Percentiles rank a stretch among this genome's conserved stretches.
Evolutionary conservation across 2,329 filamentous ascomycete species (phyloP).

Genomic region (Xylaria sp.): DNA sequence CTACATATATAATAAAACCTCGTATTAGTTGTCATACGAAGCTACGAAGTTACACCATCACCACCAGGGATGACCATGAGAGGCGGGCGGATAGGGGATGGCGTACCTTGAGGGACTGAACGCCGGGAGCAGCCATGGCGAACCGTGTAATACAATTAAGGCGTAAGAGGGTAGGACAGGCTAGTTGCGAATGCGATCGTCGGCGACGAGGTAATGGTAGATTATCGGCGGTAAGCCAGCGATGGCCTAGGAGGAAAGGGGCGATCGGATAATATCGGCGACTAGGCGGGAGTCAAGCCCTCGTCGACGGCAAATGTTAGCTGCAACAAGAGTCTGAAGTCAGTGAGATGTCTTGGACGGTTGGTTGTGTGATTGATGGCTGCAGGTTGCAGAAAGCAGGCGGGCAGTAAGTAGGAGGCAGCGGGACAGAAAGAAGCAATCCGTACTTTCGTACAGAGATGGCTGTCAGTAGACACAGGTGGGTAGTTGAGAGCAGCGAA

Average conservation of each 20-base stretch:
- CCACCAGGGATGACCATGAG: neutral
- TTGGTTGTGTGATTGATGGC: conserved; percentile 30
- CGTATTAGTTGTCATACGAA: conserved; percentile 34
- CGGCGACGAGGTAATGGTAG: conserved; percentile 8
- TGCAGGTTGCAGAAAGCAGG: conserved; percentile 27
- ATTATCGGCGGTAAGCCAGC: conserved; percentile 9
- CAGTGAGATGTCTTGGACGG: conserved; percentile 36
- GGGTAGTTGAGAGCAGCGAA: no score
- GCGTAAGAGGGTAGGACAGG: conserved; percentile 8
- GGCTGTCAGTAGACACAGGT: no score
- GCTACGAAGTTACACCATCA: conserved; percentile 7
- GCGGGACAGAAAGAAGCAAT: conserved; percentile 14
- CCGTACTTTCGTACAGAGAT: no score
- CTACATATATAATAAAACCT: conserved; percentile 41
- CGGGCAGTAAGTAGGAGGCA: conserved; percentile 9
- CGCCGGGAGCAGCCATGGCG: conserved; percentile 74
- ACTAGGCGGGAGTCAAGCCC: conserved; percentile 13
- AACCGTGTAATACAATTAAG: conserved; percentile 16
- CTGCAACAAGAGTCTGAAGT: conserved; percentile 32
- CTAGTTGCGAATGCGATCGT: conserved; percentile 7
- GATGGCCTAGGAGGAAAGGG: conserved; percentile 2
- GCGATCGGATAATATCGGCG: conserved; percentile 17
- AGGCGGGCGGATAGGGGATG: neutral
- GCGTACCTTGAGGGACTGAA: conserved; percentile 85
- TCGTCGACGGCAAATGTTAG: conserved; percentile 26